Base-by-base conservation (phyloP, 768 basidiomycete species). In the Rhizopogon salebrosus region DNA sequence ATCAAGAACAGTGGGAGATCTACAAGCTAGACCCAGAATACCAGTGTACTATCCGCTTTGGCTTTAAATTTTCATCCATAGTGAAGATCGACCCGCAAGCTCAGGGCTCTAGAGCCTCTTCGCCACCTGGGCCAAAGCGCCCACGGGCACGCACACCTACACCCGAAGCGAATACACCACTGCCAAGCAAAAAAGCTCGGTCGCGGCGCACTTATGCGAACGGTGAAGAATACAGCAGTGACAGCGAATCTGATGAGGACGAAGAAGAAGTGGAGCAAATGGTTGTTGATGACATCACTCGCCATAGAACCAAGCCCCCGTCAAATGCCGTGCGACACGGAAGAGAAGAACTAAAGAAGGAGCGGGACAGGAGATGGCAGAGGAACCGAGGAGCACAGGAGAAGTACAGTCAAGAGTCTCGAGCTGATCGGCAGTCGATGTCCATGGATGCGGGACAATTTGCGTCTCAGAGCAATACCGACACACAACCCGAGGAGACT, bases 1-100 rank as follows among this genome's bases (percentile, higher is more conserved):
- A 79, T 18, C 85, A 86, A 63, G 87, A 91, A 34, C 88, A 90
- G 64, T 92, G 89, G 89, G 89, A 92, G 55, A 83, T 91, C 26
- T 85, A 90, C 70, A 91, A 90, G 62, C 75, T 92, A 7, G 89
- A 92, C 62, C 82, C 85, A 3, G 65, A 68, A n/a, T 91, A 91
- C 58, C 77, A 80, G 22, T 92, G 89, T 62, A 67, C 71, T 53
- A 81, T 89, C 8, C 76, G 69, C 29, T 64, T 64, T 31, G 67
- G 69, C 49, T 76, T 79, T 8, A 65, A 71, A 42, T 62, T 60
- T 31, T 52, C 70, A 18, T 54, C 62, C 14, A 52, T 69, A 31
- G 55, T 48, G 39, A 56, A 53, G 55, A 51, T 60, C 31, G 61
- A 68, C 24, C 37, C 39, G 3, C 40, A 53, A 20, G 34, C 48